Conservation (phyloP, 768 basidiomycete genomes). For the Suillus alpinus region DNA sequence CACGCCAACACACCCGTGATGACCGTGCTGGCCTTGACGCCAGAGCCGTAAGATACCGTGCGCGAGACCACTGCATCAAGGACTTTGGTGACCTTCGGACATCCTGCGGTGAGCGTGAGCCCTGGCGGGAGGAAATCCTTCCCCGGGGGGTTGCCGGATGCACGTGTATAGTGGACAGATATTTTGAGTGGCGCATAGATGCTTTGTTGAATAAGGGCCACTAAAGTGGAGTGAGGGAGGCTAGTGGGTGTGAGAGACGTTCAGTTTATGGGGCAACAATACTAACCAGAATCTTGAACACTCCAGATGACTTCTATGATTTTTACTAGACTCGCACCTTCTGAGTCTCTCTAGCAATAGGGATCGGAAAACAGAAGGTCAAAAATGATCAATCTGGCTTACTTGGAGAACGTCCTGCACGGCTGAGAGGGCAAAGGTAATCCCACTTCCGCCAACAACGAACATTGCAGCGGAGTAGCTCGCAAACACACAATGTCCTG, state of each 20-base stretch:
- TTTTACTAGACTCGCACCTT: conserved; percentile 50
- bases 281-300: conserved; percentile 49
- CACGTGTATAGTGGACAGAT: conserved; percentile 58
- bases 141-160: conserved; percentile 12
- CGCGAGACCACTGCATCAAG: conserved; percentile 14
- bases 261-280: background rate
- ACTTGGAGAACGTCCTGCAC: conserved; percentile 59
- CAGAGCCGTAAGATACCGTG: conserved; percentile 19
- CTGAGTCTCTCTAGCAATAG: conserved; percentile 38
- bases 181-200: conserved; percentile 44
- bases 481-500: conserved; percentile 56
- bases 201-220: conserved; percentile 41
- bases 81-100: conserved; percentile 43
- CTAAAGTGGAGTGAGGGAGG: conserved; percentile 46
- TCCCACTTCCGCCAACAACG: conserved; percentile 73
- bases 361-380: background rate
- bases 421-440: conserved; percentile 63
- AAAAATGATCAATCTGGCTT: conserved; percentile 4
- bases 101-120: conserved; percentile 47
- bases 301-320: conserved; percentile 69
- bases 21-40: conserved; percentile 26
- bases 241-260: conserved; percentile 20
- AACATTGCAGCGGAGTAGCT: conserved; percentile 70
- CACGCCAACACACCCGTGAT: conserved; percentile 60
- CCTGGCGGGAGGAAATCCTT: conserved; percentile 30